Evolutionary conservation across 2,329 filamentous ascomycete species (phyloP), one percentile per base, ranked within the genome.

Genomic region (Sporothrix phasma): DNA sequence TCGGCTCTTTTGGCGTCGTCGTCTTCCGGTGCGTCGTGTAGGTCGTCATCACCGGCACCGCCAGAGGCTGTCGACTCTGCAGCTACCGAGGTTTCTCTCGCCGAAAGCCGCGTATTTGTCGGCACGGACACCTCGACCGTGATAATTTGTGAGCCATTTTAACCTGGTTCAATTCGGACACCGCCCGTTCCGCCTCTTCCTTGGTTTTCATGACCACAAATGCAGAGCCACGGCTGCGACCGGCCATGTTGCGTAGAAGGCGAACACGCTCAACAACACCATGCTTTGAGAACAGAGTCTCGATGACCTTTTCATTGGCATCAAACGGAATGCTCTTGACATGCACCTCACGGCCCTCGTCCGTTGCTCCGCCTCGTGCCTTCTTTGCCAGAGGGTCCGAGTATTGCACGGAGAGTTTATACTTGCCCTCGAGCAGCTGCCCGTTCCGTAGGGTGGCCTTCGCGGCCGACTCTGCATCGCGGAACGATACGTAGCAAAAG

Each of bases 401-500:
- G 69, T 95, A 90, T 75, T 92, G 92, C 8, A 85, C 89, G 46
- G 87, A 76, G 0, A 99, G 80, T 68, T 82, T 86, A 69, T 87
- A 86, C 31, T 84, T 82, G 29, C 84, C 85, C 26, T 88, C 88
- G 0, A 96, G 75, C 24, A 86, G 73, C 64, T 81, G 86, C 29
- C 88, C 88, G 71, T 97, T 82, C 58, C 96, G 82, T 65, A 84
- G 77, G 0, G 87, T 88, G 1, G 92, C 92, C 58, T 83, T 84
- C 45, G 84, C 80, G 0, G 92, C 90, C 61, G 84, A 83, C n/a
- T 81, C 80, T 2, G 82, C 75, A 37, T 85, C 84, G 56, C 86
- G 82, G 73, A 97, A 97, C n/a, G 95, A 90, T 6, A 97, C 81
- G 74, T 99, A 99, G 78, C 92, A 97, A 77, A 99, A 99, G 26